Evolutionary conservation across 257 asterid genomes (phyloP).

Genomic region (Euphrasia confusa): DNA sequence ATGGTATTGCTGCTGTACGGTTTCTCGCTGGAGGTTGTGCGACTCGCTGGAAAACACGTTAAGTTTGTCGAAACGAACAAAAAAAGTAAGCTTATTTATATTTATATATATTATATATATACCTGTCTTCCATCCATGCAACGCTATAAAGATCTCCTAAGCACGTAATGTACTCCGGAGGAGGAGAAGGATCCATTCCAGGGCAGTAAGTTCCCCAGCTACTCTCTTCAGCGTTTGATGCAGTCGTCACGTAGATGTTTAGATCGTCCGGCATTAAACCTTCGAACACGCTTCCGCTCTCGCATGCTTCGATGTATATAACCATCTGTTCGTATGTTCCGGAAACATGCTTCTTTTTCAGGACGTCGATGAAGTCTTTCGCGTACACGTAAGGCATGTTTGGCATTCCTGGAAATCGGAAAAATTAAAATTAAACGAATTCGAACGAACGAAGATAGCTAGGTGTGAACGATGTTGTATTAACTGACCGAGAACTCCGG

Average conservation of each 20-base stretch:
- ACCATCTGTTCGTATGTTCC: conserved; percentile 88
- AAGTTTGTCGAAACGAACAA: background rate
- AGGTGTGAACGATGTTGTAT: background rate
- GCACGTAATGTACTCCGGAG: conserved; percentile 64
- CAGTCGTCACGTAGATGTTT: conserved; percentile 75
- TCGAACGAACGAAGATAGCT: too few species aligned
- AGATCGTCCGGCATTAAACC: conserved; percentile 78
- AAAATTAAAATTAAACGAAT: background rate
- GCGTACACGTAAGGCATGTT: conserved; percentile 58
- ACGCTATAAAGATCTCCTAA: conserved; percentile 91
- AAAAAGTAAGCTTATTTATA: too few species aligned
- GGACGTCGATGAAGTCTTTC: conserved; percentile 63
- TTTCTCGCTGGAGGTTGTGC: conserved; percentile 73
- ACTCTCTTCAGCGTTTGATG: conserved; percentile 79
- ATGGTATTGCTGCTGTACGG: conserved; percentile 58
- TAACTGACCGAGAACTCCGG: conserved; percentile 82
- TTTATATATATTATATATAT: background rate
- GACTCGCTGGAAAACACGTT: conserved; percentile 46
- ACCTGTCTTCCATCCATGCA: conserved; percentile 99
- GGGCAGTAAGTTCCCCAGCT: conserved; percentile 95
- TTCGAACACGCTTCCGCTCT: conserved; percentile 83
- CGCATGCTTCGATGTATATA: conserved; percentile 81
- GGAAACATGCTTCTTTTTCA: conserved; percentile 62
- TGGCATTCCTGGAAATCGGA: conserved; percentile 67
- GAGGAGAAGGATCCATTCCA: conserved; percentile 60